Percentiles rank a stretch among this genome's conserved stretches.
Conservation (phyloP, 2,329 filamentous ascomycete genomes). For the Biscogniauxia marginata region DNA sequence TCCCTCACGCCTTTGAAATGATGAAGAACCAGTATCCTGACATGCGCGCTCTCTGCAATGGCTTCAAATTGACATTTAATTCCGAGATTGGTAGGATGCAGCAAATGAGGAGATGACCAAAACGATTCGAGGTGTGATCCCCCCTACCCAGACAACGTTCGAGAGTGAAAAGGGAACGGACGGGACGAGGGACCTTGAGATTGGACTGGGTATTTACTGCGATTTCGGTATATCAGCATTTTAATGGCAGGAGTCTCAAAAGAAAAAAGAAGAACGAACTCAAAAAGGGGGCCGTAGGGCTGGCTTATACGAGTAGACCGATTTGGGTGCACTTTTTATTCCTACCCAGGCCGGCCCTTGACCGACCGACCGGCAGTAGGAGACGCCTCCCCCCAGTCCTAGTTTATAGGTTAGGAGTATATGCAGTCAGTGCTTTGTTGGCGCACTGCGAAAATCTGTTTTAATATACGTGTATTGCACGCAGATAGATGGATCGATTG, state of each 20-base stretch:
- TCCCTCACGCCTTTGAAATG: conserved; percentile 91
- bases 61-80: conserved; percentile 82
- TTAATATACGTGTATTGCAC: too few relatives aligned
- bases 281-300: too few relatives aligned
- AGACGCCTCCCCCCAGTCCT: too few relatives aligned
- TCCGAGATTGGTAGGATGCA: conserved; percentile 64
- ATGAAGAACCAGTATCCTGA: conserved; percentile 88
- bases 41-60: conserved; percentile 93
- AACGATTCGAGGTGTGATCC: not conserved
- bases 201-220: not conserved
- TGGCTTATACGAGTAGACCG: too few relatives aligned
- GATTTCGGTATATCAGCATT: not conserved
- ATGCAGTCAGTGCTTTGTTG: too few relatives aligned
- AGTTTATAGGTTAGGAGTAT: too few relatives aligned
- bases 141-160: not conserved
- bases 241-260: not conserved
- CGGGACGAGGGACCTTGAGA: not conserved
- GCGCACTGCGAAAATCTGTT: too few relatives aligned
- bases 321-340: too few relatives aligned
- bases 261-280: too few relatives aligned
- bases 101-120: conserved; percentile 31
- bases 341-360: too few relatives aligned
- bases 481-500: too few relatives aligned
- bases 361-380: too few relatives aligned
- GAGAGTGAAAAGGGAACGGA: not conserved